Percentiles rank a stretch among this genome's conserved stretches.
Conservation (phyloP, 495 filamentous ascomycete species). For the Aspergillus sclerotiicarbonarius region DNA sequence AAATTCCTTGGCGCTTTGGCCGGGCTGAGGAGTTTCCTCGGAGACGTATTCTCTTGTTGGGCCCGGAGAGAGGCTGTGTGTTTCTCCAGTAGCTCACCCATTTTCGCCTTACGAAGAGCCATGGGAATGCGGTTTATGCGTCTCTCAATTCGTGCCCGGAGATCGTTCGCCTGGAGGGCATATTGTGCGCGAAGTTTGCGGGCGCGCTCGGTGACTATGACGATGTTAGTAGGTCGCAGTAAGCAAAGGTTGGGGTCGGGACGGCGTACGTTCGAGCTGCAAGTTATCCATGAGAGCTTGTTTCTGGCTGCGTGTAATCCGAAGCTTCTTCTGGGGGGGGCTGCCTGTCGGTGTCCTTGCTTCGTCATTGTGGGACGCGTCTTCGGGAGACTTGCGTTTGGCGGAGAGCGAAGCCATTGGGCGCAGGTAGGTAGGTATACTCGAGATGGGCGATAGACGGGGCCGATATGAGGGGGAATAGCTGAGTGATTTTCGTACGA, state of each 20-base stretch:
- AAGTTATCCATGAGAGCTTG: slow-evolving; percentile 89
- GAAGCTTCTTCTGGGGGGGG: slow-evolving; percentile 59
- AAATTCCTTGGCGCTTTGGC: slow-evolving; percentile 30
- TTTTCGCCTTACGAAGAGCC: slow-evolving; percentile 72
- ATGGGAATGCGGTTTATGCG: slow-evolving; percentile 90
- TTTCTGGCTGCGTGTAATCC: slow-evolving; percentile 76
- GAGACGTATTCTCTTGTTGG: slow-evolving; percentile 28
- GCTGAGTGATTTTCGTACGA: neutral
- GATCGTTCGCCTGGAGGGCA: slow-evolving; percentile 77
- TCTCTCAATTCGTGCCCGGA: slow-evolving; percentile 85
- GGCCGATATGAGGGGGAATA: neutral
- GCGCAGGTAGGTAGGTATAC: neutral
- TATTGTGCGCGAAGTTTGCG: slow-evolving; percentile 90
- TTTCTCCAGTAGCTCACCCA: slow-evolving; percentile 75
- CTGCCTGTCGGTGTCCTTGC: slow-evolving; percentile 51
- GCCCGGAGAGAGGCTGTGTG: slow-evolving; percentile 36
- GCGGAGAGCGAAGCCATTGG: slow-evolving; percentile 55
- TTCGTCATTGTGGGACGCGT: slow-evolving; percentile 29
- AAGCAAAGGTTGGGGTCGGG: neutral
- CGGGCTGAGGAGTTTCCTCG: slow-evolving; percentile 30
- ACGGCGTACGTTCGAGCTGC: slow-evolving; percentile 77
- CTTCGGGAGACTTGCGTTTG: slow-evolving; percentile 60
- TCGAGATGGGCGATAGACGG: neutral
- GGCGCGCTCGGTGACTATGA: slow-evolving; percentile 82
- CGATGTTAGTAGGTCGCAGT: slow-evolving; percentile 12